Conservation (phyloP, 2,329 filamentous ascomycete genomes). For the Sphaceloma murrayae region DNA sequence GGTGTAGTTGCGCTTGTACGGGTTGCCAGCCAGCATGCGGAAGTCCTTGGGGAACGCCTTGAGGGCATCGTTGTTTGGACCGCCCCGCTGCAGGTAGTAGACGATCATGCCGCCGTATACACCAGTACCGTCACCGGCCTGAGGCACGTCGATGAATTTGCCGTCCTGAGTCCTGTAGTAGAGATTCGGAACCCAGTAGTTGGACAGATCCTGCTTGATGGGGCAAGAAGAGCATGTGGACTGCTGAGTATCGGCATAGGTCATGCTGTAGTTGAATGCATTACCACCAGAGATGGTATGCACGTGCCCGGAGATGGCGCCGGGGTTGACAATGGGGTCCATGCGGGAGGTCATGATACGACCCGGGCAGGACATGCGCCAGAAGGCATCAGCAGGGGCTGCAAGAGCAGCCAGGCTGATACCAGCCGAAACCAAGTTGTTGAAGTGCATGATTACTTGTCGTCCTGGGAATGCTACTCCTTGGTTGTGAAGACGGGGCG, state of each 20-base stretch:
- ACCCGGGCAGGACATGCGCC: slow-evolving; percentile 58
- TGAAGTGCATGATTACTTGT: slow-evolving; percentile 18
- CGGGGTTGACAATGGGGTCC: slow-evolving; percentile 60
- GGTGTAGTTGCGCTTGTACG: slow-evolving; percentile 49
- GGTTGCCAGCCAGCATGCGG: slow-evolving; percentile 59
- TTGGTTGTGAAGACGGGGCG: slow-evolving; percentile 7
- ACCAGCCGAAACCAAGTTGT: slow-evolving; percentile 19
- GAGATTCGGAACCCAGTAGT: slow-evolving; percentile 65
- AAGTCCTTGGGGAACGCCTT: slow-evolving; percentile 63
- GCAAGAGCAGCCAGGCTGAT: slow-evolving; percentile 26
- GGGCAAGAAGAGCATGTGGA: slow-evolving; percentile 63
- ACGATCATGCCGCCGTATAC: slow-evolving; percentile 54
- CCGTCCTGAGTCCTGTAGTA: slow-evolving; percentile 57
- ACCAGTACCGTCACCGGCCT: slow-evolving; percentile 40
- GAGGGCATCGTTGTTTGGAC: slow-evolving; percentile 55
- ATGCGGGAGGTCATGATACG: slow-evolving; percentile 51
- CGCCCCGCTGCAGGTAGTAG: slow-evolving; percentile 54
- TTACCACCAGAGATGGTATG: slow-evolving; percentile 63
- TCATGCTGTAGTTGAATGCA: slow-evolving; percentile 54
- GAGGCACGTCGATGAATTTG: slow-evolving; percentile 51
- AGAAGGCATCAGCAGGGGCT: slow-evolving; percentile 51
- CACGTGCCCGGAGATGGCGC: slow-evolving; percentile 50
- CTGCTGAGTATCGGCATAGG: slow-evolving; percentile 48
- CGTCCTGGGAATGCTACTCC: slow-evolving; percentile 10
- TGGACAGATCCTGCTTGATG: slow-evolving; percentile 58